These are phyloP conservation scores for Gossypium australe DNA, from an alignment of 345 rosid genomes.

Conservation along the genomic window DNA sequence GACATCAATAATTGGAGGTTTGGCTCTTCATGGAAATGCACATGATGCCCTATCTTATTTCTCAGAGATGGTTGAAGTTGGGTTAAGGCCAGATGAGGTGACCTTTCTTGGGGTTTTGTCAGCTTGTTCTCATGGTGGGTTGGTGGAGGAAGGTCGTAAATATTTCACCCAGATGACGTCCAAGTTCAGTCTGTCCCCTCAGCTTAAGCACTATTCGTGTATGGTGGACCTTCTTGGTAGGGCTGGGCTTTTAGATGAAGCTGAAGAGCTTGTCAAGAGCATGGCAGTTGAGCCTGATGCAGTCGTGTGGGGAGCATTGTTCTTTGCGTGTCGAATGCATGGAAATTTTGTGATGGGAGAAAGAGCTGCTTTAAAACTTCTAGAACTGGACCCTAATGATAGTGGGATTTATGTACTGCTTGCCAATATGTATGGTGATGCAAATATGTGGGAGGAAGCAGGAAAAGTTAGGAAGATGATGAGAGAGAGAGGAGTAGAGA, in stretches of 20 bases:
- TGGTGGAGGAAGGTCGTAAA: constrained; percentile 64
- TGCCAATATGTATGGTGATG: constrained; percentile 68
- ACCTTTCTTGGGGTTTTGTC: constrained; percentile 73
- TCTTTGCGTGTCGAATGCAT: constrained; percentile 57
- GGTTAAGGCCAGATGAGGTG: constrained; percentile 72
- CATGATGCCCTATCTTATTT: constrained; percentile 60
- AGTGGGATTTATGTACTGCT: constrained; percentile 76
- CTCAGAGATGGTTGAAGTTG: constrained; percentile 52
- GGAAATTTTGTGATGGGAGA: constrained; percentile 59
- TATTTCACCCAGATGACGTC: constrained; percentile 64
- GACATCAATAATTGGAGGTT: constrained; percentile 69
- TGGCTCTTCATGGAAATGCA: constrained; percentile 72
- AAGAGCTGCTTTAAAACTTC: constrained; percentile 69
- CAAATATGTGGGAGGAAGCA: constrained; percentile 71
- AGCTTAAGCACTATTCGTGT: constrained; percentile 74
- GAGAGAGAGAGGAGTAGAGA: constrained; percentile 66
- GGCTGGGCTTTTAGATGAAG: constrained; percentile 76
- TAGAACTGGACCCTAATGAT: constrained; percentile 71
- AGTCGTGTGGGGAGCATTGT: constrained; percentile 71
- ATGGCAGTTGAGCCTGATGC: constrained; percentile 79
- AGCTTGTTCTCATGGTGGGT: constrained; percentile 90
- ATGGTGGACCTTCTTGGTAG: constrained; percentile 89
- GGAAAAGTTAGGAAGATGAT: constrained; percentile 55
- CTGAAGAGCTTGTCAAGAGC: constrained; percentile 53
- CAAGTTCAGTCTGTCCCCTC: constrained; percentile 47